These are phyloP conservation scores for Monosporascus sp. DNA, from an alignment of 2,329 filamentous ascomycete species.

Conservation along the genomic window DNA sequence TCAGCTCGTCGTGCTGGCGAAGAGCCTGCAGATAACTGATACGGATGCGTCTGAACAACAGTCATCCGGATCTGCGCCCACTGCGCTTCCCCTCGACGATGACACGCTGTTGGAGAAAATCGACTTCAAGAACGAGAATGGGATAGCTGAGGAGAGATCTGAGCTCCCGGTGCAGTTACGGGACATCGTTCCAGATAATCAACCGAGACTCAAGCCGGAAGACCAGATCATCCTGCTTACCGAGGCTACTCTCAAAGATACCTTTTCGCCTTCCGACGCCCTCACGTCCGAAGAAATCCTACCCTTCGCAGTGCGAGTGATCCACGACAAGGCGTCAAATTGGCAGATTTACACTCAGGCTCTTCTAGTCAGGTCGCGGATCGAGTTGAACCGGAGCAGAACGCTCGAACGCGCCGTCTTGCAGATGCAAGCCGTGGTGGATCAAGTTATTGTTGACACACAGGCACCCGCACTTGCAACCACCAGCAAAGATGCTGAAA, in stretches of 20 bases:
- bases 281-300: conserved; percentile 90
- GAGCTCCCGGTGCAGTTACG: conserved; percentile 57
- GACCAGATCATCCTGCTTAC: conserved; percentile 90
- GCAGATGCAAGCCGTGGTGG: conserved; percentile 90
- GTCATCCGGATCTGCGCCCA: conserved; percentile 41
- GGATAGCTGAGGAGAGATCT: conserved; percentile 24
- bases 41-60: conserved; percentile 7
- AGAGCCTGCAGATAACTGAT: conserved; percentile 49
- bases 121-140: conserved; percentile 60
- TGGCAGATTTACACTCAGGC: conserved; percentile 98
- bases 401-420: conserved; percentile 86
- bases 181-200: conserved; percentile 67
- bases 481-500: conserved; percentile 10
- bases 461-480: conserved; percentile 24
- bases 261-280: conserved; percentile 73
- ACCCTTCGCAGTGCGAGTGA: conserved; percentile 82
- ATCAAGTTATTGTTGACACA: conserved; percentile 87
- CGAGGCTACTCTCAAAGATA: conserved; percentile 83
- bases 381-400: conserved; percentile 80
- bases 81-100: conserved; percentile 76
- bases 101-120: conserved; percentile 90
- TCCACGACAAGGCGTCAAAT: conserved; percentile 85
- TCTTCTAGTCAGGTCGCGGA: conserved; percentile 79
- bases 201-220: conserved; percentile 74
- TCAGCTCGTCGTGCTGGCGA: conserved; percentile 86